phyloP scores from a whole-genome alignment of 306 rosid species.

The Styphnolobium japonicum region DNA sequence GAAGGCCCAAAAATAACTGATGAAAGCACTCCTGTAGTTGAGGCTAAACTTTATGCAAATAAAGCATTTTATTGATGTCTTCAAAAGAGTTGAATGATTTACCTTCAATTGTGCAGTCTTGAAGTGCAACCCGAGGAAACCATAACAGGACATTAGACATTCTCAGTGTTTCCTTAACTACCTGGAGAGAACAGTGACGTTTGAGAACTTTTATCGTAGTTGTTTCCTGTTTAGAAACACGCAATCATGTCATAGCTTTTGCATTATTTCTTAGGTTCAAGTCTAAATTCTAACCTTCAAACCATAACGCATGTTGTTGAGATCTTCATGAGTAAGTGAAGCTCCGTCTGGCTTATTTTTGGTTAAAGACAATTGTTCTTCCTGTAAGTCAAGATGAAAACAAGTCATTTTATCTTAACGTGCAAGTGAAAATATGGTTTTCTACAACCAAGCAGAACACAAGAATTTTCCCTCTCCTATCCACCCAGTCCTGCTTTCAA shows the following conservation, averaged over 20 bases:
- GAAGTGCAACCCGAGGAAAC: conserved; percentile 72
- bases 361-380: conserved; percentile 57
- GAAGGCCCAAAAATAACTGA: neutral
- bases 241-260: conserved; percentile 5
- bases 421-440: neutral
- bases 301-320: conserved; percentile 57
- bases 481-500: neutral
- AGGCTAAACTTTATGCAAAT: neutral
- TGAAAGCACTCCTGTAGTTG: neutral
- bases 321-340: conserved; percentile 51
- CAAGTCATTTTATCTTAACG: neutral
- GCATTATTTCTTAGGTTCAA: neutral
- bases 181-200: conserved; percentile 36
- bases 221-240: neutral
- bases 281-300: conserved; percentile 43
- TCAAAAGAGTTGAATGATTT: conserved; percentile 4
- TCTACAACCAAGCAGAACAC: neutral
- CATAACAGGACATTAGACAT: conserved; percentile 68
- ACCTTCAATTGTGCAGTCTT: conserved; percentile 66
- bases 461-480: neutral
- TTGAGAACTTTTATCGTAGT: neutral
- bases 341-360: conserved; percentile 54
- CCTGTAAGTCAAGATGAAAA: conserved; percentile 39
- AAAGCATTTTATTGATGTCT: neutral
- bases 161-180: conserved; percentile 74